These are phyloP conservation scores for Incumbomyces lentus DNA, from an alignment of 2,329 filamentous ascomycete genomes.

Conservation along the genomic window DNA sequence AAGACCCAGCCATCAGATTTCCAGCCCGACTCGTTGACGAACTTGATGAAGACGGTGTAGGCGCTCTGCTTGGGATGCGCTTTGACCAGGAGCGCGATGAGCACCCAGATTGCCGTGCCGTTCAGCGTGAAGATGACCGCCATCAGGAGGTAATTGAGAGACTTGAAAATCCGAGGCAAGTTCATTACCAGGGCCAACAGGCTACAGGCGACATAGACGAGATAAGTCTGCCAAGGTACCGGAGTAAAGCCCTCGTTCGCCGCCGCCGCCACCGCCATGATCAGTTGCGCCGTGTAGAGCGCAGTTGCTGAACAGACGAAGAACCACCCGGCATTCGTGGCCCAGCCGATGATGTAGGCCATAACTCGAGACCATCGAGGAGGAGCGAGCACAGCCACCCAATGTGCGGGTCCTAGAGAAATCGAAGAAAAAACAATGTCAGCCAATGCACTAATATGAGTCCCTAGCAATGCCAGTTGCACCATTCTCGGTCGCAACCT, in stretches of 20 bases:
- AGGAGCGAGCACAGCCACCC: background rate
- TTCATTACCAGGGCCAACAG: background rate
- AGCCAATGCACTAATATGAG: no score
- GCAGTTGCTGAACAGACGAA: slow-evolving; percentile 2
- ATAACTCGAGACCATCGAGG: background rate
- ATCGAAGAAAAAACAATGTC: no score
- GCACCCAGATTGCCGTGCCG: background rate
- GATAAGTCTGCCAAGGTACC: background rate
- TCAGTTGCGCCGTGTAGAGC: slow-evolving; percentile 7
- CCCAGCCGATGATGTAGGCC: slow-evolving; percentile 4
- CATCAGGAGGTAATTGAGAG: background rate
- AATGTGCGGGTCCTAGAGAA: background rate
- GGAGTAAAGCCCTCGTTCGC: background rate
- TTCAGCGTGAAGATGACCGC: background rate
- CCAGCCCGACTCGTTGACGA: slow-evolving; percentile 5
- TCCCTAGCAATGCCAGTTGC: no score
- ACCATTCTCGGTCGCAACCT: no score
- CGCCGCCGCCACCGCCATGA: slow-evolving; percentile 1
- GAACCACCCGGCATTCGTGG: slow-evolving; percentile 5
- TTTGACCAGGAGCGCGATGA: background rate
- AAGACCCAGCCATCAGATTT: slow-evolving; percentile 1
- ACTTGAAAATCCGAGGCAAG: background rate
- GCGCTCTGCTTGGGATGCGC: slow-evolving; percentile 26
- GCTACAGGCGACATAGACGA: background rate
- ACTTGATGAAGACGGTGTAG: slow-evolving; percentile 20